phyloP scores from a whole-genome alignment of 2,329 filamentous ascomycete genomes.

The Trichoderma guizhouense region DNA sequence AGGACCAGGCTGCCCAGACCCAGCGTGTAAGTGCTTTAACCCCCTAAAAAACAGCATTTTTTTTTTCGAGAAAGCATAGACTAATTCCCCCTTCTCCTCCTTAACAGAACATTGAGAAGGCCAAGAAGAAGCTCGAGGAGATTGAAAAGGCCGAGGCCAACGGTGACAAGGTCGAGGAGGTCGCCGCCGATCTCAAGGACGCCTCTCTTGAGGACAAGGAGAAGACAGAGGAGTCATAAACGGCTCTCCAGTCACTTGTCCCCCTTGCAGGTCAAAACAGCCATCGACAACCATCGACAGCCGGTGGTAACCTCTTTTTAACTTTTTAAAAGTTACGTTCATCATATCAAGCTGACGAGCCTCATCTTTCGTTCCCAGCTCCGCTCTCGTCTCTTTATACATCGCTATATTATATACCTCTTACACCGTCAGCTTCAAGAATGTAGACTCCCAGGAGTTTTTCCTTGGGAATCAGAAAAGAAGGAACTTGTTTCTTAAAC shows the following conservation, averaged over 20 bases:
- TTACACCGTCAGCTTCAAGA: not conserved
- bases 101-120: slow-evolving; percentile 87
- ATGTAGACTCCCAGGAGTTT: not conserved
- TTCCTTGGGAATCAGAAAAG: not conserved
- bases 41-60: not conserved
- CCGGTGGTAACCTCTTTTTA: not conserved
- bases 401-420: not conserved
- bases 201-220: slow-evolving; percentile 51
- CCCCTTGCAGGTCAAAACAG: not conserved
- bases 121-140: slow-evolving; percentile 89
- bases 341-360: not conserved
- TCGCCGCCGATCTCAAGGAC: slow-evolving; percentile 50
- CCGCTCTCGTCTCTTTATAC: not conserved
- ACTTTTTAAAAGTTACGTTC: not conserved
- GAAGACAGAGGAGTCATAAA: slow-evolving; percentile 48
- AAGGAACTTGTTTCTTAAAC: not conserved
- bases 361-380: not conserved
- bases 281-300: not conserved
- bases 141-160: slow-evolving; percentile 59
- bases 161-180: slow-evolving; percentile 50
- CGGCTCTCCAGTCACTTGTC: slow-evolving; percentile 12
- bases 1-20: slow-evolving; percentile 84
- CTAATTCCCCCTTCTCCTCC: not conserved
- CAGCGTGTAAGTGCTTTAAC: slow-evolving; percentile 64
- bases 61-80: not conserved